These are phyloP conservation scores for Punctularia strigosozonata DNA, from an alignment of 768 basidiomycete genomes.

Conservation along the genomic window DNA sequence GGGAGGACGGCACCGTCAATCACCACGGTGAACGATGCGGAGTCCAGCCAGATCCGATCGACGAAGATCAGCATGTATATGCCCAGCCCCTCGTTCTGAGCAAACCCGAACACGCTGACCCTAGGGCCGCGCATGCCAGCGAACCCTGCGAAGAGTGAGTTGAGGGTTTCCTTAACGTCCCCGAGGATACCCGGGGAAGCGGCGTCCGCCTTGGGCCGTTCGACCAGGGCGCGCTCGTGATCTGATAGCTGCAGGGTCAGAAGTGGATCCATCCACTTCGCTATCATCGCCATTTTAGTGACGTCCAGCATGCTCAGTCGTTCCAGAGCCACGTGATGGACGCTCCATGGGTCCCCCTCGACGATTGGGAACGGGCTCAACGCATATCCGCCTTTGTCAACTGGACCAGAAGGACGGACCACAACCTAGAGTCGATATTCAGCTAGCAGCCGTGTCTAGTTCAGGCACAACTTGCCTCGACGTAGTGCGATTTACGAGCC, in stretches of 20 bases:
- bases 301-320: conserved; percentile 21
- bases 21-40: conserved; percentile 30
- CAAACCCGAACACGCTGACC: conserved; percentile 12
- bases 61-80: conserved; percentile 34
- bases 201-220: conserved; percentile 13
- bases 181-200: too few relatives aligned
- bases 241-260: conserved; percentile 19
- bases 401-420: not conserved
- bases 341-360: conserved; percentile 17
- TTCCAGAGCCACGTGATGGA: conserved; percentile 28
- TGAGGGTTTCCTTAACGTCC: conserved; percentile 21
- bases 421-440: not conserved
- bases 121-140: conserved; percentile 13
- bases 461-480: conserved; percentile 20
- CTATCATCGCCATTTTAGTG: conserved; percentile 3
- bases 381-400: not conserved
- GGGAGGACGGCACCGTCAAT: conserved; percentile 20
- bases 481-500: conserved; percentile 42
- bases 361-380: conserved; percentile 12
- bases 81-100: conserved; percentile 8
- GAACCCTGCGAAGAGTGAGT: conserved; percentile 14
- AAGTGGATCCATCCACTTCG: conserved; percentile 22
- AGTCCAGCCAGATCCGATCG: conserved; percentile 32
- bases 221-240: conserved; percentile 15
- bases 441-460: not conserved